Evolutionary conservation across 2,329 filamentous ascomycete genomes (phyloP), one percentile per base, ranked within the genome.

Genomic region (Ophiostoma sp.): DNA sequence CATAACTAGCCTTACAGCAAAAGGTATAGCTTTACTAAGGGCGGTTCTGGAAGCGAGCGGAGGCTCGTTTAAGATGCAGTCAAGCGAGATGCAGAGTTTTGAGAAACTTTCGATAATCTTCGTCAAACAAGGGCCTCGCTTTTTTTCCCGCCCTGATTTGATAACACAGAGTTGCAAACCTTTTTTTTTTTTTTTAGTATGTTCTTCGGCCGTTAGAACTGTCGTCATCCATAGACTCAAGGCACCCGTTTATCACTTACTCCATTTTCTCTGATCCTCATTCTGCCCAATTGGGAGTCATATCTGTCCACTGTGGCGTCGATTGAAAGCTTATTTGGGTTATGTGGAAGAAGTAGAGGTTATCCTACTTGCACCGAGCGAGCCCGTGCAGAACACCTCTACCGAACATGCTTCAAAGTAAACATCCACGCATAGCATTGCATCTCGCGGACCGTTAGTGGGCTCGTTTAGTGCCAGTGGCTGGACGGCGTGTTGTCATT

Each of bases 351-450:
- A 57, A 57, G 10, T 57, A 57, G 10, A n/a, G n/a, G 11, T 57
- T 57, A 57, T 57, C 27, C 52, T 27, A 57, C 15, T 57, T 57
- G 23, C 52, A 57, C 52, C 23, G 23, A 57, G 31, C 52, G 11
- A 57, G 52, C 52, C 52, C n/a, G 52, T 57, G 52, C 52, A n/a
- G 52, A 17, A 27, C 52, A 57, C 20, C 52, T 48, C 44, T 48
- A 31, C 27, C 3, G 27, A 31, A 31, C 27, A 20, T 48, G 41
- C 44, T 48, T 41, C 13, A 48, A 48, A 48, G 5, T 15, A 15
- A 48, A 20, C 44, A 48, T 10, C 39, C 39, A 41, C 27, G 39
- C 39, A 3, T 23, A 57, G 52, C 27, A 57, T 57, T 57, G n/a
- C 52, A 23, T 4, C 52, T 27, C 44, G 17, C 44, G 44, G 44